Evolutionary conservation across 179 eudicot species (phyloP).

Genomic region (Gypsophila paniculata): DNA sequence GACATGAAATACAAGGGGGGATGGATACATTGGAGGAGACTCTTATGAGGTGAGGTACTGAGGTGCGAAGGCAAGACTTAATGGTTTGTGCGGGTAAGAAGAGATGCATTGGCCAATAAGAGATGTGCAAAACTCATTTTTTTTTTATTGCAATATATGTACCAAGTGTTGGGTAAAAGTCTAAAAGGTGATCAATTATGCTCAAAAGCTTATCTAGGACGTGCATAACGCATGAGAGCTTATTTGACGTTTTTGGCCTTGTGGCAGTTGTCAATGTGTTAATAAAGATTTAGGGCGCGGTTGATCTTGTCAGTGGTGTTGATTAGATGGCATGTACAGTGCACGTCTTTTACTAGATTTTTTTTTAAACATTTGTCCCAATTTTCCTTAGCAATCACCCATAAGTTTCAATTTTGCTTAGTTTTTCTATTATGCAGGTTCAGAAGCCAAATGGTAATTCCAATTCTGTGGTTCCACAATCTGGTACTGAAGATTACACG

Average conservation of each 20-base stretch:
- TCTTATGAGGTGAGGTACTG: not conserved
- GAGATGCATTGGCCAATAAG: not conserved
- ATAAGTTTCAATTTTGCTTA: not conserved
- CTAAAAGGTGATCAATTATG: not conserved
- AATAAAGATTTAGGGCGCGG: not conserved
- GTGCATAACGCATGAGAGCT: too few species aligned
- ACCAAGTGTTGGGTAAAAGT: not conserved
- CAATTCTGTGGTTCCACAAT: slow-evolving; percentile 1
- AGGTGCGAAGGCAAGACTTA: not conserved
- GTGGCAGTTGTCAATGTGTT: not conserved
- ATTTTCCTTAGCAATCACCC: not conserved
- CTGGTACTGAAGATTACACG: slow-evolving; percentile 16
- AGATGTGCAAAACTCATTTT: not conserved
- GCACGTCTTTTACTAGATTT: not conserved
- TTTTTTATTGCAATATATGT: not conserved
- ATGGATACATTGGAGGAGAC: not conserved
- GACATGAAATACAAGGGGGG: not conserved
- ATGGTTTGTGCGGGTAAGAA: not conserved
- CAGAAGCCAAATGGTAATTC: slow-evolving; percentile 16
- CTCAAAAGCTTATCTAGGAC: not conserved
- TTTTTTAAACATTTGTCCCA: not conserved
- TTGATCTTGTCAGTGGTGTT: not conserved
- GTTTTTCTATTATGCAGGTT: slow-evolving; percentile 15
- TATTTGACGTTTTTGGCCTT: too few species aligned
- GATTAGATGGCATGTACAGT: not conserved